phyloP scores from a whole-genome alignment of 2,329 filamentous ascomycete genomes.

The Fusarium globosum region DNA sequence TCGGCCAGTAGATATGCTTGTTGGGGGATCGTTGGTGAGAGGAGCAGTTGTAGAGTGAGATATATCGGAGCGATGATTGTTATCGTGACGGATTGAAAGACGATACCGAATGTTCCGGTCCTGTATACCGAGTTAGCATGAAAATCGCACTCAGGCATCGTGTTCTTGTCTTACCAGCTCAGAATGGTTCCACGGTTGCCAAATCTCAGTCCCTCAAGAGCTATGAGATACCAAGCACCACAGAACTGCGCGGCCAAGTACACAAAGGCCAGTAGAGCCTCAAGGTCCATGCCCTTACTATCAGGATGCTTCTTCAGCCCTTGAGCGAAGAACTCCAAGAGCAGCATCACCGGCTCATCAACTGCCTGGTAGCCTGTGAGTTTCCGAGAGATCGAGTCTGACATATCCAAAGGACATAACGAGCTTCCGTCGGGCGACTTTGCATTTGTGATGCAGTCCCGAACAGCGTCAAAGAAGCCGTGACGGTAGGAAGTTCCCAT shows the following conservation, averaged over 20 bases:
- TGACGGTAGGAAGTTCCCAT: slow-evolving; percentile 26
- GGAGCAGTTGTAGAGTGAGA: slow-evolving; percentile 27
- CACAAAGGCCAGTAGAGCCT: slow-evolving; percentile 29
- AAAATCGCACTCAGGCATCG: background rate
- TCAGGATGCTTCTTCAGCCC: slow-evolving; percentile 13
- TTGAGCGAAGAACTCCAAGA: slow-evolving; percentile 37
- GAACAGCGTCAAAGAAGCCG: slow-evolving; percentile 35
- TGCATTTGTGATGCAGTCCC: background rate
- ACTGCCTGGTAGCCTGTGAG: background rate
- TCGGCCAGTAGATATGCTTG: slow-evolving; percentile 17
- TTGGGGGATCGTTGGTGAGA: slow-evolving; percentile 2
- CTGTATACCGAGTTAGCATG: background rate
- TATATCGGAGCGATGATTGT: slow-evolving; percentile 38
- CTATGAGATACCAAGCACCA: slow-evolving; percentile 36
- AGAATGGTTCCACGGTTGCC: slow-evolving; percentile 25
- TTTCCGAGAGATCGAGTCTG: background rate
- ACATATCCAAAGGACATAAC: slow-evolving; percentile 24
- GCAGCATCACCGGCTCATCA: slow-evolving; percentile 15
- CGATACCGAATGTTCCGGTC: slow-evolving; percentile 36
- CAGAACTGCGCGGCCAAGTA: slow-evolving; percentile 40
- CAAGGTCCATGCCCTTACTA: slow-evolving; percentile 1
- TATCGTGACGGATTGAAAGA: slow-evolving; percentile 35
- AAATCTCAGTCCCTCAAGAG: slow-evolving; percentile 30
- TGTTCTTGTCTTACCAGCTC: slow-evolving; percentile 23
- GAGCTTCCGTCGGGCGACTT: background rate